These are phyloP conservation scores for Chenopodium formosanum DNA, from an alignment of 148 eudicot genomes.

Conservation along the genomic window DNA sequence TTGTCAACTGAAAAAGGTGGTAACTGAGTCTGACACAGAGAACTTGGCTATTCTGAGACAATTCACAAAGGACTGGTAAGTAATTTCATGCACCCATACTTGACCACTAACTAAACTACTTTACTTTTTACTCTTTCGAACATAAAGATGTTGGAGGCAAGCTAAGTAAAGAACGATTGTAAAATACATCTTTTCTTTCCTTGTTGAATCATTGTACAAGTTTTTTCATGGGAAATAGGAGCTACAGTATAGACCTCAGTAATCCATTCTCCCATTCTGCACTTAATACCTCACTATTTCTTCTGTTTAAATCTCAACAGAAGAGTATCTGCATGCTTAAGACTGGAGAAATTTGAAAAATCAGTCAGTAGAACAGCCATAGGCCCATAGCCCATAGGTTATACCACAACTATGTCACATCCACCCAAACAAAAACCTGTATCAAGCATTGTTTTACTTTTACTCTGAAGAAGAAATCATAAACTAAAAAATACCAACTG, in stretches of 20 bases:
- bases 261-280: background rate
- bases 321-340: background rate
- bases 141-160: background rate
- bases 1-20: slow-evolving; percentile 1
- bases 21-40: too few relatives aligned
- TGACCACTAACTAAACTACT: background rate
- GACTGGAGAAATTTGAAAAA: background rate
- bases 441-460: background rate
- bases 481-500: background rate
- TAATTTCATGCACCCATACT: background rate
- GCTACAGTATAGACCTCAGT: background rate
- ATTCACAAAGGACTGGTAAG: background rate
- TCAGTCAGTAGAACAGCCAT: background rate
- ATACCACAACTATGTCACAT: background rate
- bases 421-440: background rate
- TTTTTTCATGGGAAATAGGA: background rate
- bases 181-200: background rate
- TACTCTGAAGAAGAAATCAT: background rate
- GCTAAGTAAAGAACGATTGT: background rate
- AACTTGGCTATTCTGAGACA: background rate
- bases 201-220: background rate
- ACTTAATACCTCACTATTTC: background rate
- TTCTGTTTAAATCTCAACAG: background rate
- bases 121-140: too few relatives aligned
- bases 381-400: background rate